Percentiles rank a stretch among this genome's conserved stretches.
Evolutionary conservation across 2,329 filamentous ascomycete genomes (phyloP).

Genomic region (Aspergillus puulaauensis): DNA sequence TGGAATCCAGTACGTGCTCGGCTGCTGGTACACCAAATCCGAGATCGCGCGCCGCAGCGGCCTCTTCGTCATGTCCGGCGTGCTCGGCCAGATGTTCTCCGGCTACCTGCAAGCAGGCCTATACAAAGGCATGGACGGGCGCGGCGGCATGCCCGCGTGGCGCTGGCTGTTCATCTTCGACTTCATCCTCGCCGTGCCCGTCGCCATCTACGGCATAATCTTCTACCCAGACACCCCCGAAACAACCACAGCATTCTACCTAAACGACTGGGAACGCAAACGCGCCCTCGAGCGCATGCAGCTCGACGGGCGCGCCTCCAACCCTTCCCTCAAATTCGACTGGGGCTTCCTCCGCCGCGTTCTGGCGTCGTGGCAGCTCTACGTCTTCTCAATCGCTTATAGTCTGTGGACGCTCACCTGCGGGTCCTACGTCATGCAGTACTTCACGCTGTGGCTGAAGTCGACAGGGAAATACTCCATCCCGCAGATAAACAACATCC

Average conservation of each 20-base stretch:
- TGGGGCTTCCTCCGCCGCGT: background rate
- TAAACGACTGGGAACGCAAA: background rate
- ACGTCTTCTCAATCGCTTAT: background rate
- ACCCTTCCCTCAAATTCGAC: background rate
- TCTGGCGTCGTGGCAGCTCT: background rate
- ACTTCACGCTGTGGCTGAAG: background rate
- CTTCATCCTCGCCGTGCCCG: background rate
- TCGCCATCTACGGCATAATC: background rate
- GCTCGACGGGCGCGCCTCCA: background rate
- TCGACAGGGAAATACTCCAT: background rate
- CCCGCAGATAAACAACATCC: background rate
- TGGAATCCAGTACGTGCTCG: constrained; percentile 17
- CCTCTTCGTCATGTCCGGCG: constrained; percentile 17
- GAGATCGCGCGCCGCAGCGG: constrained; percentile 14
- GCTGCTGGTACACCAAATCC: constrained; percentile 18
- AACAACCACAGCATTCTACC: background rate
- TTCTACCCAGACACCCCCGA: constrained; percentile 1
- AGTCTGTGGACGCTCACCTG: background rate
- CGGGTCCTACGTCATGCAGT: background rate
- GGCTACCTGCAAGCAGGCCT: constrained; percentile 1
- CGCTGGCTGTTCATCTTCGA: constrained; percentile 6
- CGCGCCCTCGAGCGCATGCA: background rate
- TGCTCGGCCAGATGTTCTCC: constrained; percentile 1
- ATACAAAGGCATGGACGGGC: background rate
- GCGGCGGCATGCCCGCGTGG: background rate